phyloP scores from a whole-genome alignment of 2,329 filamentous ascomycete genomes.

The Eutypa lata region DNA sequence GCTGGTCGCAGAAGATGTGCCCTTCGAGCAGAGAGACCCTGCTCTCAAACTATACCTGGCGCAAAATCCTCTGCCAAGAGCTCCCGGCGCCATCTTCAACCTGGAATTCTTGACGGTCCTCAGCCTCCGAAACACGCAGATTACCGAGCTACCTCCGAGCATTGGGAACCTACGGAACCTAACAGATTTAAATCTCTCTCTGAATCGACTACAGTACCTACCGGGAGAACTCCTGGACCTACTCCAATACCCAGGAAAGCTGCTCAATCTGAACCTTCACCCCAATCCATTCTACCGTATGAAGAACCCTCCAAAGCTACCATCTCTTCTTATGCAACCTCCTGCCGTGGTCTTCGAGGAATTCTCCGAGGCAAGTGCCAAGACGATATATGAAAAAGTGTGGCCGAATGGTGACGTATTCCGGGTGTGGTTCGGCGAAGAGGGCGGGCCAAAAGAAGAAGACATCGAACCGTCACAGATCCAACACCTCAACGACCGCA shows the following conservation, averaged over 20 bases:
- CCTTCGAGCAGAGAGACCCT: constrained; percentile 58
- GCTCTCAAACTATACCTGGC: constrained; percentile 60
- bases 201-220: constrained; percentile 59
- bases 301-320: constrained; percentile 7
- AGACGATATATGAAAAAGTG: not conserved
- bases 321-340: too few relatives aligned
- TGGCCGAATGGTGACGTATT: not conserved
- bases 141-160: constrained; percentile 58
- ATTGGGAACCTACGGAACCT: constrained; percentile 59
- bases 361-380: not conserved
- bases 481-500: constrained; percentile 1
- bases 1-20: constrained; percentile 51
- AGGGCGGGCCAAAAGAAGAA: not conserved
- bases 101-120: constrained; percentile 61
- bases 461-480: not conserved
- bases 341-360: constrained; percentile 4
- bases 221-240: constrained; percentile 62
- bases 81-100: constrained; percentile 61
- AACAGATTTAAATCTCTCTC: constrained; percentile 61
- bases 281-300: constrained; percentile 62
- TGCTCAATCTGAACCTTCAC: constrained; percentile 53
- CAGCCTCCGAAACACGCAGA: constrained; percentile 61
- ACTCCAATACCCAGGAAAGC: constrained; percentile 40
- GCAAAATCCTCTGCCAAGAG: constrained; percentile 51
- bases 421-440: constrained; percentile 14